A percentile compares a stretch with the other conserved stretches of the same genome.
Evolutionary conservation across 225 moss, liverwort and hornwort species (phyloP).

Genomic region (Takakia lepidozioides): DNA sequence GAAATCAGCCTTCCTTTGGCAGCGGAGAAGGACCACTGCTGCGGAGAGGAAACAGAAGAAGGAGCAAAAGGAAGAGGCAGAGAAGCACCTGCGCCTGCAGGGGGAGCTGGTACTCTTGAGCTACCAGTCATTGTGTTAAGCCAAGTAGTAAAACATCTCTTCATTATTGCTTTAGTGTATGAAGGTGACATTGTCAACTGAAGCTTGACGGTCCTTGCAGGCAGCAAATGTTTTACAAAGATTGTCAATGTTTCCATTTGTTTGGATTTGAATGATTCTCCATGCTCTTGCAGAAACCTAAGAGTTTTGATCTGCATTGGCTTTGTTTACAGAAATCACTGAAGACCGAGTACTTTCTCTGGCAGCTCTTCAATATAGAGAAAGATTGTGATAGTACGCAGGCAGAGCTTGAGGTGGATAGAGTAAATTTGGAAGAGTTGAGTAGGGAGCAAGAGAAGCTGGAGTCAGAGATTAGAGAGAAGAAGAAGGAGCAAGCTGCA

Average conservation of each 20-base stretch:
- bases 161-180: too few relatives aligned
- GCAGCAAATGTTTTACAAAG: too few relatives aligned
- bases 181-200: too few relatives aligned
- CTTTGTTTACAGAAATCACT: conserved; percentile 75
- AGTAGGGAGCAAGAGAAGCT: conserved; percentile 66
- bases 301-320: too few relatives aligned
- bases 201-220: too few relatives aligned
- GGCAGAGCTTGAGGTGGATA: conserved; percentile 69
- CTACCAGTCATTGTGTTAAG: too few relatives aligned
- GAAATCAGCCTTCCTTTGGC: conserved; percentile 79
- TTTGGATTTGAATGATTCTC: too few relatives aligned
- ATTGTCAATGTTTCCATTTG: too few relatives aligned
- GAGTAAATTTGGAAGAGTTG: conserved; percentile 60
- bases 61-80: conserved; percentile 98
- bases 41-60: conserved; percentile 99
- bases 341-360: conserved; percentile 84
- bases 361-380: conserved; percentile 85
- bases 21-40: conserved; percentile 89
- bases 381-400: conserved; percentile 66
- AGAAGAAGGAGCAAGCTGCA: conserved; percentile 84
- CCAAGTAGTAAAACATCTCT: too few relatives aligned
- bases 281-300: too few relatives aligned
- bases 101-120: conserved; percentile 95
- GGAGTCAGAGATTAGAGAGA: conserved; percentile 62
- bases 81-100: conserved; percentile 91